Percentiles rank a stretch among this genome's conserved stretches.
phyloP scores from a whole-genome alignment of 352 stramenopile genomes.

The Stramenopiles sp. region DNA sequence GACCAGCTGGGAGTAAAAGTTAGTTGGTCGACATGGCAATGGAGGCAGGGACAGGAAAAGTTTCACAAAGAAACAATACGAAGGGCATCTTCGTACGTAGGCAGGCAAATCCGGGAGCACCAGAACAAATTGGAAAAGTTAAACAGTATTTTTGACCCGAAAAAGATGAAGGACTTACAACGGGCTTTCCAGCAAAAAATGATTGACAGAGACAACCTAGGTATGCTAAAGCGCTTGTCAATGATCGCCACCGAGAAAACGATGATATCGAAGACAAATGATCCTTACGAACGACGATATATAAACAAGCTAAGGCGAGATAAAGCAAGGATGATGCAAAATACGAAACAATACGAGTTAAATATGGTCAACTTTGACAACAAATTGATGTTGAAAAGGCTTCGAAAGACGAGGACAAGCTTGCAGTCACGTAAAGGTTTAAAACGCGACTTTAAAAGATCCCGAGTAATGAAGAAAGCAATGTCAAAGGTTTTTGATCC shows the following conservation, averaged over 20 bases:
- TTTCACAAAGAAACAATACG: neutral
- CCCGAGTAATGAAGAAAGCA: neutral
- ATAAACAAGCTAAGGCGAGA: neutral
- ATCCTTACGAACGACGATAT: neutral
- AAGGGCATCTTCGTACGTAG: neutral
- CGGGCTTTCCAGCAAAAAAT: neutral
- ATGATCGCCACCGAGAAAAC: conserved; percentile 1
- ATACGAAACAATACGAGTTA: neutral
- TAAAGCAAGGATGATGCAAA: neutral
- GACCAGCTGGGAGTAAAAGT: neutral
- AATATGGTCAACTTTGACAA: conserved; percentile 1
- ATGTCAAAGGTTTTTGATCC: neutral
- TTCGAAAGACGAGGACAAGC: neutral
- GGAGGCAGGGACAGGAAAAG: neutral
- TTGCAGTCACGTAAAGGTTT: neutral
- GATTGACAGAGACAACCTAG: neutral
- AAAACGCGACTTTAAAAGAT: neutral
- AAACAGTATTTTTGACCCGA: neutral
- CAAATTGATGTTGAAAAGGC: neutral
- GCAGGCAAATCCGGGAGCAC: neutral
- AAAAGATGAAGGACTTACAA: neutral
- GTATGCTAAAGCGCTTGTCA: neutral
- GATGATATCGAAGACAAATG: neutral
- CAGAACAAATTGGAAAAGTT: neutral
- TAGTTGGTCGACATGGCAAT: neutral